phyloP scores from a whole-genome alignment of 495 filamentous ascomycete species.

The Aspergillus heteromorphus region DNA sequence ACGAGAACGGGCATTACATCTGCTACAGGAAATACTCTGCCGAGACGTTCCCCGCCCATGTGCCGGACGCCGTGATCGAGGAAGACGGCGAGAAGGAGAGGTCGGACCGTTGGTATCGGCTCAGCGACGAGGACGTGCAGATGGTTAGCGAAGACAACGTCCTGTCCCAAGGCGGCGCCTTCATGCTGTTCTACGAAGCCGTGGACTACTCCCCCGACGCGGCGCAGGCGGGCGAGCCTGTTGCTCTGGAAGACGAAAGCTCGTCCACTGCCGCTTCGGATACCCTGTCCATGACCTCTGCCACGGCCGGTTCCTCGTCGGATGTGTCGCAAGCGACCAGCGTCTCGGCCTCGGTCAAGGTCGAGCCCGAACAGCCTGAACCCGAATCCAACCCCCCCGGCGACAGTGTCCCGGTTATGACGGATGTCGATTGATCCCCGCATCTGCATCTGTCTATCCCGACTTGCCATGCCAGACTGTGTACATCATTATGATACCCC shows the following conservation, averaged over 20 bases:
- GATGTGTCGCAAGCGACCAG: conserved; percentile 32
- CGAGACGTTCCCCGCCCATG: conserved; percentile 26
- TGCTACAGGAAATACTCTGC: conserved; percentile 70
- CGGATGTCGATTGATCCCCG: conserved; percentile 13
- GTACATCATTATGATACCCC: conserved; percentile 21
- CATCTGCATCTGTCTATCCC: neutral
- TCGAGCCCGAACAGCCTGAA: too few species aligned
- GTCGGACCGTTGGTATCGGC: conserved; percentile 64
- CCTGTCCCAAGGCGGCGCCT: conserved; percentile 74
- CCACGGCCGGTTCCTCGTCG: conserved; percentile 24
- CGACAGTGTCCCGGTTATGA: neutral
- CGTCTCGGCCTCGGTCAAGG: conserved; percentile 22
- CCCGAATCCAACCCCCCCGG: too few species aligned
- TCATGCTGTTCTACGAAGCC: conserved; percentile 94
- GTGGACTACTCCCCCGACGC: conserved; percentile 11
- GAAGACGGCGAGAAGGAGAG: conserved; percentile 36
- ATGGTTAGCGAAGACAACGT: conserved; percentile 69
- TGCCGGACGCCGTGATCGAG: conserved; percentile 33
- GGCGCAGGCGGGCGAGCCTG: neutral
- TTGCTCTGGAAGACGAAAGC: conserved; percentile 8
- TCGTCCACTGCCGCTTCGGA: conserved; percentile 24
- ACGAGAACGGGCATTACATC: conserved; percentile 95
- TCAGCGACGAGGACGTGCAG: conserved; percentile 80
- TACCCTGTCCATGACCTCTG: conserved; percentile 25
- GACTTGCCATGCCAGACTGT: neutral